phyloP scores from a whole-genome alignment of 2,329 filamentous ascomycete genomes.

The Metarhizium brunneum region DNA sequence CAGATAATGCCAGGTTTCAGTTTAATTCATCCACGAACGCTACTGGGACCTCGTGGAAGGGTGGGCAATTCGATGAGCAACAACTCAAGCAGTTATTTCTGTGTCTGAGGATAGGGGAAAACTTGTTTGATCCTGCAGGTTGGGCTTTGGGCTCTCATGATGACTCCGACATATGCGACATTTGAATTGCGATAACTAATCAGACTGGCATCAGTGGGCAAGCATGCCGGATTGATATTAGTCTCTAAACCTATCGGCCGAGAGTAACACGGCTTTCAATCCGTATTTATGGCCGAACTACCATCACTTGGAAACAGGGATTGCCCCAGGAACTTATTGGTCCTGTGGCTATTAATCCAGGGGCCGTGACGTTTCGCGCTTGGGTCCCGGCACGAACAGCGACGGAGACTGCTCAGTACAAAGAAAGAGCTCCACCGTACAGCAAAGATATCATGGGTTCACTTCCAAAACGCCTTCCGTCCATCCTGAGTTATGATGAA shows the following conservation, averaged over 20 bases:
- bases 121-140: slow-evolving; percentile 6
- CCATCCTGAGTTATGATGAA: too few species aligned
- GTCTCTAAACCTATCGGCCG: not conserved
- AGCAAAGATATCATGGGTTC: too few species aligned
- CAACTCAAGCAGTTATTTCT: slow-evolving; percentile 1
- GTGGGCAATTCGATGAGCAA: not conserved
- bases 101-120: slow-evolving; percentile 4
- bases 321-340: too few species aligned
- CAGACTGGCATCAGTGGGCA: slow-evolving; percentile 3
- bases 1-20: not conserved
- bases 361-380: too few species aligned
- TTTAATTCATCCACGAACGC: not conserved
- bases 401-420: too few species aligned
- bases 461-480: too few species aligned
- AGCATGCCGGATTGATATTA: not conserved
- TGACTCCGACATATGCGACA: slow-evolving; percentile 6
- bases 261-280: not conserved
- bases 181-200: slow-evolving; percentile 3
- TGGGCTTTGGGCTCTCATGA: slow-evolving; percentile 6
- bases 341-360: too few species aligned
- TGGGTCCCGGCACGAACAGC: too few species aligned
- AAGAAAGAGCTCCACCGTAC: too few species aligned
- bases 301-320: too few species aligned
- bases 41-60: not conserved
- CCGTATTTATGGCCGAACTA: not conserved